Conservation (phyloP, 2,329 filamentous ascomycete genomes). For the Dissoconium aciculare region DNA sequence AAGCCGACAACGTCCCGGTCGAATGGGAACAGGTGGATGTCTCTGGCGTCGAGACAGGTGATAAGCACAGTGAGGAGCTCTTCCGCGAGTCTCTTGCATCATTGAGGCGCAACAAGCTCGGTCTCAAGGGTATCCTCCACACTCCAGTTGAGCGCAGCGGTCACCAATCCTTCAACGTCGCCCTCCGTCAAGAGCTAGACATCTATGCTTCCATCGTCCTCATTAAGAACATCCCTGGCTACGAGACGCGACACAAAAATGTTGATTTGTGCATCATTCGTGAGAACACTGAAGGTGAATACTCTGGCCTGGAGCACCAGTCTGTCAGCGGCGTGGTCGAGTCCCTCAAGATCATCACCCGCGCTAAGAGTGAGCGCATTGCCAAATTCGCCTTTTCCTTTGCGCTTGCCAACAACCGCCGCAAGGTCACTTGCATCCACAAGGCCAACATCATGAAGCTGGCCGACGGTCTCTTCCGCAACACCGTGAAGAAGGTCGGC, state of each 20-base stretch:
- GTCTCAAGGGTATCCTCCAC: slow-evolving; percentile 96
- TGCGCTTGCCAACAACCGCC: slow-evolving; percentile 93
- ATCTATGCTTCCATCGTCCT: slow-evolving; percentile 97
- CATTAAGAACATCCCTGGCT: slow-evolving; percentile 99
- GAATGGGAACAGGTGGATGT: slow-evolving; percentile 99
- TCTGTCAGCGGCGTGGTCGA: slow-evolving; percentile 92
- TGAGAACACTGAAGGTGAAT: slow-evolving; percentile 99
- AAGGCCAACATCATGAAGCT: slow-evolving; percentile 99
- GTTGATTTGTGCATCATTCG: slow-evolving; percentile 99
- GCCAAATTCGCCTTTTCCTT: slow-evolving; percentile 98
- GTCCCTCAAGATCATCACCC: slow-evolving; percentile 99
- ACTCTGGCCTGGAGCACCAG: slow-evolving; percentile 97
- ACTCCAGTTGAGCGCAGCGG: slow-evolving; percentile 81
- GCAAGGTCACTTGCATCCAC: slow-evolving; percentile 99
- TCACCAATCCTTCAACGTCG: slow-evolving; percentile 99
- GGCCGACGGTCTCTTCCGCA: slow-evolving; percentile 95
- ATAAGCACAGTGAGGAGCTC: slow-evolving; percentile 63
- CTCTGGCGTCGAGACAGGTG: slow-evolving; percentile 70
- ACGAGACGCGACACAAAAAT: slow-evolving; percentile 91
- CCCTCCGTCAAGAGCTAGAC: slow-evolving; percentile 95
- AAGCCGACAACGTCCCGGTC: slow-evolving; percentile 95
- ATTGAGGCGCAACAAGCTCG: slow-evolving; percentile 95
- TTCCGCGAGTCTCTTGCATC: slow-evolving; percentile 94
- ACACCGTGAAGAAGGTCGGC: slow-evolving; percentile 83
- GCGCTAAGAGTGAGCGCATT: slow-evolving; percentile 97